Base-by-base conservation (phyloP, 2,329 filamentous ascomycete species). In the Pseudogymnoascus sp. region DNA sequence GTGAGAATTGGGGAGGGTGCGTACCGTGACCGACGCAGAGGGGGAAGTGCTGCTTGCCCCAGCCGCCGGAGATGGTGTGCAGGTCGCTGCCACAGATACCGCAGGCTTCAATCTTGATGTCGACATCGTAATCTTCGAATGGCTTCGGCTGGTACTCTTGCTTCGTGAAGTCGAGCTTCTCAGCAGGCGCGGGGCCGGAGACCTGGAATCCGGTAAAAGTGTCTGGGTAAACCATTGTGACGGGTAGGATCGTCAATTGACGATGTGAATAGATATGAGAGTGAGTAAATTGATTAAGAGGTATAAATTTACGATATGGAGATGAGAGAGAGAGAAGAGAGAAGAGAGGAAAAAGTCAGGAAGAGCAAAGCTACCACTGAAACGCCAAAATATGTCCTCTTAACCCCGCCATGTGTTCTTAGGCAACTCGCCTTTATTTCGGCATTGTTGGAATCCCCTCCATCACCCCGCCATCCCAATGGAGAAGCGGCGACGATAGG, bases 41-140 rank as follows among this genome's bases (percentile, higher is more conserved):
- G 17, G 80, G 80, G 67, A 81, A 79, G 61, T 78, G 76, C 63
- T 79, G 75, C 12, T 76, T 74, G 48, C 80, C 79, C 79, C 79
- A 81, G 58, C 79, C 79, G 65, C 86, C 85, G 70, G 75, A 84
- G 72, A 90, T 81, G 64, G 85, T 90, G 76, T 90, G 88, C 58
- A 89, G 78, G 71, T 91, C 88, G 67, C 84, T 88, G 68, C 87
- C 84, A 73, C 88, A 91, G 61, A 91, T 81, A 71, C 90, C 89
- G 71, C 90, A 93, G 72, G 84, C 87, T 67, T 92, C 86, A 70
- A 96, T 88, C 79, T 92, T 89, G 76, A 96, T 84, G 73, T 96
- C 91, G 69, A 96, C 85, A 72, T 96, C 91, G 75, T 90, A 83
- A 73, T 92, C 90, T 67, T 88, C 90, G 73, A 95, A 95, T 15